phyloP scores from a whole-genome alignment of 1,284 basidiomycete species.

The Rhizoctonia solani region DNA sequence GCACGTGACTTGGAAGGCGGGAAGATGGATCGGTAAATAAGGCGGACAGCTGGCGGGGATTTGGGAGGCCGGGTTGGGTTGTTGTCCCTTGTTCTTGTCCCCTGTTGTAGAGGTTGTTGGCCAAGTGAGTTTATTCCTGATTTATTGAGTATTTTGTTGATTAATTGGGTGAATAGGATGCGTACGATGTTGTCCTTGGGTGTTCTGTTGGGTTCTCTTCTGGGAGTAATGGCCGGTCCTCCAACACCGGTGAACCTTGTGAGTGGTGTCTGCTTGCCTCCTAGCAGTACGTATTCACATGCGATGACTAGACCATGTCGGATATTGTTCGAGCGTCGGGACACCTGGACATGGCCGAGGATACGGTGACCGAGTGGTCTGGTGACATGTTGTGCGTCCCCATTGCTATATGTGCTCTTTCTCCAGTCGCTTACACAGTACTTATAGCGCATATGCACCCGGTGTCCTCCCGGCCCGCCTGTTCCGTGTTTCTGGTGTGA shows the following conservation, averaged over 20 bases:
- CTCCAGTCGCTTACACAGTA: neutral
- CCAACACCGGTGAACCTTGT: slow-evolving; percentile 14
- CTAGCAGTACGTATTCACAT: neutral
- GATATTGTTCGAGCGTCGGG: slow-evolving; percentile 10
- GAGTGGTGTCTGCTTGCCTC: neutral
- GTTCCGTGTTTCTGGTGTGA: slow-evolving; percentile 17
- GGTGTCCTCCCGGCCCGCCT: slow-evolving; percentile 8
- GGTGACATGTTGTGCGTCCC: slow-evolving; percentile 15
- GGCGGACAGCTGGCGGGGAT: too few relatives aligned
- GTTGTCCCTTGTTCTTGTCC: neutral
- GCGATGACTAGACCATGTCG: slow-evolving; percentile 9
- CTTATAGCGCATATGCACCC: slow-evolving; percentile 10
- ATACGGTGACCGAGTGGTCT: slow-evolving; percentile 28
- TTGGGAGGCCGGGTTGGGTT: too few relatives aligned
- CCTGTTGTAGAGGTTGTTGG: neutral
- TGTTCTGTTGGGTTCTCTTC: neutral
- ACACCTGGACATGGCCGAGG: slow-evolving; percentile 31
- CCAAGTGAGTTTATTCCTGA: neutral
- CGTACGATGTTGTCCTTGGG: neutral
- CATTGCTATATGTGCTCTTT: neutral
- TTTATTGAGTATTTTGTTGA: neutral
- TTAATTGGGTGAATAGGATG: neutral
- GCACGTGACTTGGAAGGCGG: neutral
- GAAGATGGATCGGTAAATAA: neutral
- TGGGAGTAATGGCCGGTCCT: slow-evolving; percentile 9